Evolutionary conservation across 2,329 filamentous ascomycete species (phyloP).

Genomic region (Claviceps sp.): DNA sequence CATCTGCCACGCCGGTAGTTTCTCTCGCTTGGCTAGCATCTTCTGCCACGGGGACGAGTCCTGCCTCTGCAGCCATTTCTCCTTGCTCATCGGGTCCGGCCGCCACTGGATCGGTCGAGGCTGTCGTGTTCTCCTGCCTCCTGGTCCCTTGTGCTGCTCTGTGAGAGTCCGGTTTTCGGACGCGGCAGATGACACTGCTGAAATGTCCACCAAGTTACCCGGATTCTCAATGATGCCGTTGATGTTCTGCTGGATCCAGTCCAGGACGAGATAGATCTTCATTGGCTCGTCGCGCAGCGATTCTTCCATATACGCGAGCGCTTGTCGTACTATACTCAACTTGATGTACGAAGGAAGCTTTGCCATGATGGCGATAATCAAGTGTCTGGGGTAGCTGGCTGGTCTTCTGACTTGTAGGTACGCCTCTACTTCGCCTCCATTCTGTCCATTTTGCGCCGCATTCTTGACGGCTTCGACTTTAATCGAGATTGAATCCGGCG

Average conservation of each 20-base stretch:
- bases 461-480: constrained; percentile 45
- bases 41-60: constrained; percentile 50
- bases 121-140: constrained; percentile 23
- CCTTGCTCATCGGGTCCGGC: constrained; percentile 43
- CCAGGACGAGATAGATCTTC: constrained; percentile 74
- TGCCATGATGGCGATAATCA: constrained; percentile 55
- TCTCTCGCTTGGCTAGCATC: constrained; percentile 61
- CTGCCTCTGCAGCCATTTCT: constrained; percentile 60
- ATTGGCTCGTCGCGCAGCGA: constrained; percentile 73
- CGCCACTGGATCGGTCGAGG: constrained; percentile 52
- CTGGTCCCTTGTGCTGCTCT: constrained; percentile 13
- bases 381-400: constrained; percentile 57
- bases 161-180: constrained; percentile 33
- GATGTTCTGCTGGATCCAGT: constrained; percentile 83
- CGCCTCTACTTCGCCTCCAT: constrained; percentile 37
- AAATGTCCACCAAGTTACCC: constrained; percentile 72
- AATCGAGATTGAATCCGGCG: constrained; percentile 55
- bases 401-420: constrained; percentile 57
- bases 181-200: constrained; percentile 58
- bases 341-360: constrained; percentile 85
- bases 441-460: constrained; percentile 30
- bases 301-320: constrained; percentile 55
- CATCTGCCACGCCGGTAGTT: constrained; percentile 78
- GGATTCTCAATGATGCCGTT: constrained; percentile 73
- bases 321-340: constrained; percentile 70